Conservation (phyloP, 1,139 yeast genomes). For the Pichia sp. region DNA sequence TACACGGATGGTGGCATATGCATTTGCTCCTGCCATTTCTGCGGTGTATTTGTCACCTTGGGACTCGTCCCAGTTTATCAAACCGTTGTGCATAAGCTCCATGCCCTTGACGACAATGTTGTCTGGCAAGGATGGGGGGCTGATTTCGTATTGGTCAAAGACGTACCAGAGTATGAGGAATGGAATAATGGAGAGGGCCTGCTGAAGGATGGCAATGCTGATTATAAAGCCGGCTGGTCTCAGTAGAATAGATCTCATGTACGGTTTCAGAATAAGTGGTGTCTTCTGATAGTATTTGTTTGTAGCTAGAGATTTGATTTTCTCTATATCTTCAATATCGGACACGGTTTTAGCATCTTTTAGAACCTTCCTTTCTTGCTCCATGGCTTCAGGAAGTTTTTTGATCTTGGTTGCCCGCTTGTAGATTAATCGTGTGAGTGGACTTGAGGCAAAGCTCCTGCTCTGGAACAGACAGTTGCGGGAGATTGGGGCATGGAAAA, state of each 20-base stretch:
- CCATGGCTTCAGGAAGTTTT: conserved; percentile 18
- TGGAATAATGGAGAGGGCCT: conserved; percentile 78
- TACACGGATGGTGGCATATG: conserved; percentile 74
- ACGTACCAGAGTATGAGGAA: conserved; percentile 71
- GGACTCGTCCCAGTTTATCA: conserved; percentile 26
- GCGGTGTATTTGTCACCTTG: conserved; percentile 53
- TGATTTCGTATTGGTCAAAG: conserved; percentile 53
- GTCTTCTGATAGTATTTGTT: conserved; percentile 30
- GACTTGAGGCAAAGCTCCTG: conserved; percentile 8
- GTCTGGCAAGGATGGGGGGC: conserved; percentile 57
- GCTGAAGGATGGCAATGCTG: conserved; percentile 77
- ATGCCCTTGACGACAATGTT: conserved; percentile 64
- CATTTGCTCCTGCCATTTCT: conserved; percentile 74
- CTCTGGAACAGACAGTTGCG: background rate
- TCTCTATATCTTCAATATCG: conserved; percentile 23
- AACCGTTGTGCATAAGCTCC: conserved; percentile 50
- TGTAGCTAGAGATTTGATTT: conserved; percentile 23
- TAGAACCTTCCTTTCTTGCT: conserved; percentile 8
- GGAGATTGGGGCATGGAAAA: background rate
- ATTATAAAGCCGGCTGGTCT: conserved; percentile 33
- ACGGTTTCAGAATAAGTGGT: conserved; percentile 30
- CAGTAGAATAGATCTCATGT: conserved; percentile 27
- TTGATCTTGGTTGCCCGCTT: conserved; percentile 18
- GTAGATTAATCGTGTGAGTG: conserved; percentile 11
- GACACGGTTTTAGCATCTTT: conserved; percentile 19